Evolutionary conservation across 2,329 filamentous ascomycete genomes (phyloP), one percentile per base, ranked within the genome.

Genomic region (Diaporthe vexans): DNA sequence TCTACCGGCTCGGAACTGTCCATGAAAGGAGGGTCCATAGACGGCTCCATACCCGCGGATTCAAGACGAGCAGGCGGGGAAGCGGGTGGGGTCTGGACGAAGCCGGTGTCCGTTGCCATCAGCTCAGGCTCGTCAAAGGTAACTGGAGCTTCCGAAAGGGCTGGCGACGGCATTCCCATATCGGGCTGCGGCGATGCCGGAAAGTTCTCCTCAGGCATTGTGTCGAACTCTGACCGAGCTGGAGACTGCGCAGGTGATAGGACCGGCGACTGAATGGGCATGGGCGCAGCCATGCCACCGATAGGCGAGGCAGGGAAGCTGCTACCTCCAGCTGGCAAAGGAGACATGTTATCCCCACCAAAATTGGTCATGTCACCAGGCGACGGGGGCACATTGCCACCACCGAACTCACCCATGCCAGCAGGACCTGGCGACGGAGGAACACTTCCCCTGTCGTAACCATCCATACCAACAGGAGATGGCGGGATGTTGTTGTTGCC

Each of bases 1-100:
- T 63, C 59, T 4, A n/a, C 63, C 29, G 29, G 46, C 29, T 52
- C 46, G 46, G 37, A 52, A 52, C 52, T 54, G 8, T 54, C 63
- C 63, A 68, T 29, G 63, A n/a, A 33, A 26, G 48, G 48, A 4
- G 48, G 17, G 8, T 26, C 29, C 48, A 35, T 24, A 26, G 29
- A 24, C 33, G 26, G n/a, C 8, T n/a, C 52, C 26, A 48, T 19
- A 15, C n/a, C 68, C 46, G 29, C 43, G 17, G 63, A 37, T 17
- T 37, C 63, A 8, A 17, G 4, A 21, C 26, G 7, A 4, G 43
- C 61, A 3, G 61, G 61, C 19, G 61, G 43, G 7, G 43, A 67
- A 17, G 43, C 43, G 6, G 63, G 63, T 3, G 63, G 43, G 13
- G 43, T 10, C 13, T 37, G 29, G 46, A 65, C 43, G 17, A 51